Percentiles rank a stretch among this genome's conserved stretches.
Conservation (phyloP, 148 eudicot species). For the Oxyria digyna region DNA sequence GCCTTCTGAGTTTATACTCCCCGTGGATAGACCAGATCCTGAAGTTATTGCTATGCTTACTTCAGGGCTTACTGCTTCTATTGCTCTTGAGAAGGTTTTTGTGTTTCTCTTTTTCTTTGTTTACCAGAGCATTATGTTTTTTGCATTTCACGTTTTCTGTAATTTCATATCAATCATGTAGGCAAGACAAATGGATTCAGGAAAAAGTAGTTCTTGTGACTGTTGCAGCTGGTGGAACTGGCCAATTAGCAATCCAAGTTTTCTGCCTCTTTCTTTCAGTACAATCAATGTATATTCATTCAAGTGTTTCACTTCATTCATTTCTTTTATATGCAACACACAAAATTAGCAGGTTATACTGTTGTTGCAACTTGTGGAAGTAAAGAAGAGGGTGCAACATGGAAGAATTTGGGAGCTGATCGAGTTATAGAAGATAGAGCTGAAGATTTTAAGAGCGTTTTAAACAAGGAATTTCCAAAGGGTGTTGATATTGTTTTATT, state of each 20-base stretch:
- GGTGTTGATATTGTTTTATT: slow-evolving; percentile 87
- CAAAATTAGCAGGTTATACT: slow-evolving; percentile 88
- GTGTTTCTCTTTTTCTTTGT: too few species aligned
- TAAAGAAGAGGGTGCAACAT: slow-evolving; percentile 56
- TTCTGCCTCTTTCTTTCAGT: not conserved
- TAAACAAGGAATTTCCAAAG: slow-evolving; percentile 72
- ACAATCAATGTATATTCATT: not conserved
- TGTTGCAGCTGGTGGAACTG: slow-evolving; percentile 99
- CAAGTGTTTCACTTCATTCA: too few species aligned
- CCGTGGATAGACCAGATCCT: slow-evolving; percentile 89
- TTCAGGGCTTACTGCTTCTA: slow-evolving; percentile 96
- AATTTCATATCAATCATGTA: slow-evolving; percentile 20
- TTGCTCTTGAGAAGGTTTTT: slow-evolving; percentile 81
- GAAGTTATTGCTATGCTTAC: slow-evolving; percentile 98
- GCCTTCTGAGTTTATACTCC: slow-evolving; percentile 73
- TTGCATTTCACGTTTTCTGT: not conserved
- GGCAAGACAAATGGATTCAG: slow-evolving; percentile 84
- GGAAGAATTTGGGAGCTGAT: slow-evolving; percentile 78
- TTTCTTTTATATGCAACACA: slow-evolving; percentile 52
- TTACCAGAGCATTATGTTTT: too few species aligned
- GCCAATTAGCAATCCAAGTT: slow-evolving; percentile 99
- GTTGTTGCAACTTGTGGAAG: slow-evolving; percentile 97
- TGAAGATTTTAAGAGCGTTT: slow-evolving; percentile 81
- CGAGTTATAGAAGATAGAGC: slow-evolving; percentile 80
- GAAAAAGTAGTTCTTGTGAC: slow-evolving; percentile 81